Evolutionary conservation across 1,284 basidiomycete species (phyloP).

Genomic region (Papiliotrema terrestris): DNA sequence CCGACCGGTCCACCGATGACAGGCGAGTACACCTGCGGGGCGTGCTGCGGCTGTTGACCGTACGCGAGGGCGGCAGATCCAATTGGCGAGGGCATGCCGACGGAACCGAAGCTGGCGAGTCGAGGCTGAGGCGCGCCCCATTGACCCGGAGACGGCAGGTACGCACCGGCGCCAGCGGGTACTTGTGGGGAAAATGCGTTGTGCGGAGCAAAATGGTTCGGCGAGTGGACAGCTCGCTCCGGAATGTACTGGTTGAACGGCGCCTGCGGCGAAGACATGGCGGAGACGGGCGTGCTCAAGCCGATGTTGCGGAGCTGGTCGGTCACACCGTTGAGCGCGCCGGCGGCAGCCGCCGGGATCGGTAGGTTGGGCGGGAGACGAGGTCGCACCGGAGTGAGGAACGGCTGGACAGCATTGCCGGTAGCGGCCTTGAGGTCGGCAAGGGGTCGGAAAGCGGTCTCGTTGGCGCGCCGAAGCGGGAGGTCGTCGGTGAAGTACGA

Average conservation of each 20-base stretch:
- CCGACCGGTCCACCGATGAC: constrained; percentile 13
- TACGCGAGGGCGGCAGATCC: constrained; percentile 18
- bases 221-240: constrained; percentile 9
- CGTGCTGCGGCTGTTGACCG: constrained; percentile 18
- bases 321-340: constrained; percentile 19
- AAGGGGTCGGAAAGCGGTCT: constrained; percentile 46
- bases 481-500: constrained; percentile 86
- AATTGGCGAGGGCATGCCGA: constrained; percentile 30
- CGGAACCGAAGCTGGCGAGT: constrained; percentile 11
- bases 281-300: constrained; percentile 5
- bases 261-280: constrained; percentile 8
- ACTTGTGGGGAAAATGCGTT: not conserved
- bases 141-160: constrained; percentile 13
- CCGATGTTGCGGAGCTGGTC: constrained; percentile 34
- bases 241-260: constrained; percentile 14
- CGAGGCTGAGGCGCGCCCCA: constrained; percentile 6
- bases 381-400: constrained; percentile 40
- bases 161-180: constrained; percentile 10
- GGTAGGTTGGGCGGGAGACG: constrained; percentile 43
- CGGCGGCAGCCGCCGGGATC: constrained; percentile 29
- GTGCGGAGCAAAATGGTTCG: constrained; percentile 4
- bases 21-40: constrained; percentile 22
- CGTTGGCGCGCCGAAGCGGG: constrained; percentile 67
- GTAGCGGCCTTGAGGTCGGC: constrained; percentile 44
- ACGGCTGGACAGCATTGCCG: constrained; percentile 44